Conservation (phyloP, 164 flowering plant genomes). For the Tinospora cordifolia region DNA sequence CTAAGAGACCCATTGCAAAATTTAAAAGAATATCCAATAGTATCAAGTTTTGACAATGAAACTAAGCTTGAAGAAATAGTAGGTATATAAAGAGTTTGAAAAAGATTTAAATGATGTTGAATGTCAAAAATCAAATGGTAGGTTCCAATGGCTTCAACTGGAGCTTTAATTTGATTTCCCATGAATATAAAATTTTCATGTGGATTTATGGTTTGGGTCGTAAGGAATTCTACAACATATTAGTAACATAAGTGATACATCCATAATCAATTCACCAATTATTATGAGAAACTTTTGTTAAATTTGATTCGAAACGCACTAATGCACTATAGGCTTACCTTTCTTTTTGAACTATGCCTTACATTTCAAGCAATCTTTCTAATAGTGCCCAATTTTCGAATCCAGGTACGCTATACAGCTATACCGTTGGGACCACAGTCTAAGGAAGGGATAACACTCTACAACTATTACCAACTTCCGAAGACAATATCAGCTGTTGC, state of each 20-base stretch:
- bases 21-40: neutral
- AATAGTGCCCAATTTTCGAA: neutral
- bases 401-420: no score
- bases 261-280: neutral
- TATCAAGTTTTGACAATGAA: neutral
- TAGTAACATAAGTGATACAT: neutral
- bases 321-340: neutral
- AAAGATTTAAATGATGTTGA: neutral
- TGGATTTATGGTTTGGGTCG: neutral
- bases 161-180: slow-evolving; percentile 1
- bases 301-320: neutral
- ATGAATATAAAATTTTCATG: neutral
- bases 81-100: neutral
- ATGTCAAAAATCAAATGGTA: neutral
- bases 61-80: slow-evolving; percentile 3
- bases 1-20: neutral
- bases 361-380: neutral
- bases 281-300: neutral
- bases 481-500: no score
- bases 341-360: neutral
- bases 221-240: slow-evolving; percentile 18
- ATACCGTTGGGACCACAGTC: no score
- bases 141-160: neutral
- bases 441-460: no score
- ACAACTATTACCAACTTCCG: no score